Evolutionary conservation across 2,329 filamentous ascomycete species (phyloP).

Genomic region (Talaromyces sp.): DNA sequence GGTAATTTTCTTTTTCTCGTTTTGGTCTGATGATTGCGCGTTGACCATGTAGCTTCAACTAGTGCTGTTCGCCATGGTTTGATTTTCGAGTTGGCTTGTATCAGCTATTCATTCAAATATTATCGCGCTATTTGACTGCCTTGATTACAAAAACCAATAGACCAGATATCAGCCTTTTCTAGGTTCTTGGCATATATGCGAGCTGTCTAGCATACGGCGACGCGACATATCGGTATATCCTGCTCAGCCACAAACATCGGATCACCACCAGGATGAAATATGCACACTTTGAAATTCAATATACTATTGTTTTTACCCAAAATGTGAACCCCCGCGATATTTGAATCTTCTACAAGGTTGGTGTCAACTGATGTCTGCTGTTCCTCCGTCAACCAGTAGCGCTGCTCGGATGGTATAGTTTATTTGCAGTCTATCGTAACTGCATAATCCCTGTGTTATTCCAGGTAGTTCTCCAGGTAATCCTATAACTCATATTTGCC

Average conservation of each 20-base stretch:
- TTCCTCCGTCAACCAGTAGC: not conserved
- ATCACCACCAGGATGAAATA: not conserved
- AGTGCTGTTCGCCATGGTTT: not conserved
- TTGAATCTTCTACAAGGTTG: not conserved
- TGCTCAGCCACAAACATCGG: not conserved
- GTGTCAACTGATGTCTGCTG: not conserved
- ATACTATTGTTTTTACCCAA: not conserved
- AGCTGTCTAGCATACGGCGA: not conserved
- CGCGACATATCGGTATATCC: not conserved
- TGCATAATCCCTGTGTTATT: not conserved
- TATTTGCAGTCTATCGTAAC: not conserved
- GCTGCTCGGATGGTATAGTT: not conserved
- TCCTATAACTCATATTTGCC: not conserved
- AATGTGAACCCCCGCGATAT: not conserved
- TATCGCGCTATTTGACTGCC: not conserved
- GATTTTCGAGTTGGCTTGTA: not conserved
- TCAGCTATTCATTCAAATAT: not conserved
- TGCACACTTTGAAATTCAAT: not conserved
- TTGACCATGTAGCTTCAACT: not conserved
- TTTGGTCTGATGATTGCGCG: not conserved
- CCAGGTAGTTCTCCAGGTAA: not conserved
- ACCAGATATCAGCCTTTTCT: not conserved
- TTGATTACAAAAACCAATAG: not conserved
- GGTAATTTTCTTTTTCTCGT: slow-evolving; percentile 12
- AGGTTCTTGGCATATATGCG: not conserved